Evolutionary conservation across 208 protist species (phyloP), one percentile per base, ranked within the genome.

Genomic region (Leishmania braziliensis): DNA sequence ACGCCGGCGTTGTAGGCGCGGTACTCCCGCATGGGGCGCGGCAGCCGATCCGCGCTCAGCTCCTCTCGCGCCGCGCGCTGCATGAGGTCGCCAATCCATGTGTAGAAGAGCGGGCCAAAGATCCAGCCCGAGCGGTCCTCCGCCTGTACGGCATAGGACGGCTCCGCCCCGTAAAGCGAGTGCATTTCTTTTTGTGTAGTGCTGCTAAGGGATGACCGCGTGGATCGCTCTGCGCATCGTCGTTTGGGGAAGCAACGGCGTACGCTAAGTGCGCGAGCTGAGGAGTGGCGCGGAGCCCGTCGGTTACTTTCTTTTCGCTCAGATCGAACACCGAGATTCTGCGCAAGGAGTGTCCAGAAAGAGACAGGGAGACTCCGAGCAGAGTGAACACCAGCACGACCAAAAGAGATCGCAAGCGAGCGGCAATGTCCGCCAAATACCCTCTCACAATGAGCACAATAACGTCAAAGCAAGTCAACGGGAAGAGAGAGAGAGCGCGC

Each of bases 61-160:
- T 85, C 83, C 74, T 83, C 88, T 10, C 77, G 73, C 26, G 86
- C 84, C 8, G 88, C 88, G 16, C 70, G 53, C 54, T 39, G 65
- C 72, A 91, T 87, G 75, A 89, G 50, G 48, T 81, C 83, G 2
- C 80, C 69, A 36, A 73, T 48, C 69, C 69, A 73, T 23, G 16
- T 14, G 23, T 73, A 53, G 63, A 80, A 81, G n/a, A 92, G 58
- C 6, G 66, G 53, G 9, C 85, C 85, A 60, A 76, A 29, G 1
- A 91, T 5, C 46, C 48, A 80, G 53, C 73, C 71, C 23, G 82
- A 73, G 33, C 69, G 60, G 69, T 89, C 82, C 72, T 89, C 86
- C 36, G 82, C 70, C 63, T 80, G 72, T 51, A 82, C 20, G 80
- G 74, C 50, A 43, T 90, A 90, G 2, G 84, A 77, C 53, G 82